Base-by-base conservation (phyloP, 1,284 basidiomycete genomes). In the Gymnopus androsaceus region DNA sequence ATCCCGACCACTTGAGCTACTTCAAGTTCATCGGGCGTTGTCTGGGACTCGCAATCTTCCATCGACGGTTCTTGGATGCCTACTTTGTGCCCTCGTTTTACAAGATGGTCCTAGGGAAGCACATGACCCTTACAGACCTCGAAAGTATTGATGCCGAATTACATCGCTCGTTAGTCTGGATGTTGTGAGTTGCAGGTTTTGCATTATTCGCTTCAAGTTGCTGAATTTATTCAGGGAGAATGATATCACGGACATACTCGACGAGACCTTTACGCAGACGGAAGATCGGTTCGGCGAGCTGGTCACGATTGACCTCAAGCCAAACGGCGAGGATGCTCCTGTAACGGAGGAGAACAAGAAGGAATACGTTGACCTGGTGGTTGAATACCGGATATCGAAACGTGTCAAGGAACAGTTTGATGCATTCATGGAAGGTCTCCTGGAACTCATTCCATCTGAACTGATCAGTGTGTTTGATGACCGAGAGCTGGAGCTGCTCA, bases 81-180 rank as follows among this genome's bases (percentile, higher is more conserved):
- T 99, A 99, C 81, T 99, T 99, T 70, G 96, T 99, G 61, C 89
- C 94, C 46, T 94, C 92, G 63, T 96, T 99, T 82, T 99, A 99
- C 83, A 99, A 99, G 83, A 98, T 96, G 94, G 94, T 96, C 55
- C 75, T 98, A 34, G 87, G 87, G 66, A 97, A 96, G 79, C 88
- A 88, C 66, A 87, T 95, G 63, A 80, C 85, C 1, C 72, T 97
- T 36, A 79, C 83, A n/a, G 95, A 97, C 72, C 76, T 98, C 60
- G 94, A 97, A 75, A 87, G 87, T 58, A 90, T 97, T 40, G 95
- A 96, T 71, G 87, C 90, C 4, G 94, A 95, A 63, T 77, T 98
- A 58, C 89, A 95, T 74, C 85, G 95, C 48, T 95, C 94, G 61
- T 74, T 99, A 63, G 87, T 87, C 42, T 99, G 97, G 97, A 99